Base-by-base conservation (phyloP, 768 basidiomycete species). In the Leccinellum albellum region DNA sequence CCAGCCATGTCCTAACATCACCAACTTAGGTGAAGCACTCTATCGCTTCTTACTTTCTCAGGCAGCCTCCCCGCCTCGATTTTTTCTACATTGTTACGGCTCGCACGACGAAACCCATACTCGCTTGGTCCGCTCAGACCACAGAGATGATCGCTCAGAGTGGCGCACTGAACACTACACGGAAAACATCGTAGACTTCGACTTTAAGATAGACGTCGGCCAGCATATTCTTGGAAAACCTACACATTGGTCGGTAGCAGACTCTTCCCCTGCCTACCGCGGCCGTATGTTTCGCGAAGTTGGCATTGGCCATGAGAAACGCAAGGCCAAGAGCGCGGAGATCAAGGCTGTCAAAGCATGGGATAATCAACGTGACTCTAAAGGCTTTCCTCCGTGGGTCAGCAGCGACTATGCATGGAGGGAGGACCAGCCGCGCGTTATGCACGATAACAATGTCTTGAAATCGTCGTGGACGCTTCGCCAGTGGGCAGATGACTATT, bases 401-500 rank as follows among this genome's bases (percentile, higher is more conserved):
- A 64, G 70, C 35, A 71, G 65, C 42, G 55, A 58, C 40, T 72
- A 73, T 50, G 58, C 65, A n/a, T 74, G 71, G 64, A 70, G 66
- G 51, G 69, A 67, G 13, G 69, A 69, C 33, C 71, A 74, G 1
- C 68, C 64, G 48, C 50, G 60, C 28, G 13, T 67, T 17, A 73
- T 64, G 66, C 57, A 63, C 28, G 21, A 48, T 23, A 33, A 51
- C 14, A 66, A 62, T 29, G 62, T 68, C 7, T 68, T 86, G 45
- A 77, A 73, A 54, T 86, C 85, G 3, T 83, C 83, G 15, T 82
- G 81, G 72, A 79, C 85, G 0, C 66, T 91, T 44, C 76, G 88
- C 31, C 79, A 87, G 57, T 94, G 91, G 91, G 89, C 89, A 8
- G 89, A 92, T 61, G 85, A 88, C 55, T 93, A 91, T 64, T 91